Base-by-base conservation (phyloP, 1,284 basidiomycete genomes). In the Taiwanofungus camphoratus region DNA sequence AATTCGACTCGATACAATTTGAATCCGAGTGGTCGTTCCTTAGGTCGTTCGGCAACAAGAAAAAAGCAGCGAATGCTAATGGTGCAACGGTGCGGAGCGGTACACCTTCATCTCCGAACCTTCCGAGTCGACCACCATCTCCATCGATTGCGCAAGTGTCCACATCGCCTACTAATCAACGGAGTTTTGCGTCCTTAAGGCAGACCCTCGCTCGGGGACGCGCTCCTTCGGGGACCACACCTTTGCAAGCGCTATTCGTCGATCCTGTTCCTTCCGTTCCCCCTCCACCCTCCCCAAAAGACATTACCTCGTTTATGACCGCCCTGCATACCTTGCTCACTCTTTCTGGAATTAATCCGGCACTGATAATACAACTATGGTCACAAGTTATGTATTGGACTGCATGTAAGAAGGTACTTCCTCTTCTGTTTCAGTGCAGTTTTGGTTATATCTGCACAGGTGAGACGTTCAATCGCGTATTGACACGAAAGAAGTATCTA, bases 1-100 rank as follows among this genome's bases (percentile, higher is more conserved):
- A 87, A 44, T 83, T 92, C 49, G 86, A 89, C 36, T 77, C 82
- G 29, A 73, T 98, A 18, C 85, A 92, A 45, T 99, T 97, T 57
- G 92, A 97, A 64, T 92, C 91, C 7, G 95, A 98, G 52, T 98
- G 95, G 93, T 86, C 87, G 1, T 86, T 96, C 54, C 74, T 96
- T 39, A 79, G 89, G 26, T 79, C 83, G 5, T 85, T 95, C 50
- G 77, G 73, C 27, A 76, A 75, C 49, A 92, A 86, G 69, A 87
- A 82, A 62, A 50, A 63, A 45, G 66, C 60, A 19, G 47, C 64
- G 15, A 52, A 61, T 5, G 52, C 68, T 11, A 58, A 56, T 19
- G 54, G 60, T 15, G 44, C 66, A 13, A 63, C 65, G 3, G 54
- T 60, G 19, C 67, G 69, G 45, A 65, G 68, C 52, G 52, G 63